These are phyloP conservation scores for Fusarium sp. DNA, from an alignment of 2,329 filamentous ascomycete genomes.

Conservation along the genomic window DNA sequence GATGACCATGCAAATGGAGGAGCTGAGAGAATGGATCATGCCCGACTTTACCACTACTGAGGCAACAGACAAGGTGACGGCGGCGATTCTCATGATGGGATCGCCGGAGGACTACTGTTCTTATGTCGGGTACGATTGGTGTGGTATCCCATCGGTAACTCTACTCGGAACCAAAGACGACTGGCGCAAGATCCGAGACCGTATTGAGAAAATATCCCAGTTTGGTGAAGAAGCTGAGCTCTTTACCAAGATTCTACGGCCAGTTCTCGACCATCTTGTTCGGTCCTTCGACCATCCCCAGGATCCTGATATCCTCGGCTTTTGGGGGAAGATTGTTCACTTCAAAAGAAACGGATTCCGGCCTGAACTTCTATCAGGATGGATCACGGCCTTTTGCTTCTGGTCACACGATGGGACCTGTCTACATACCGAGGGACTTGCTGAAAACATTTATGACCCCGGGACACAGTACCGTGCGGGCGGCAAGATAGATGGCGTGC, in stretches of 20 bases:
- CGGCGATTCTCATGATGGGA: constrained; percentile 62
- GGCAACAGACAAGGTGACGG: constrained; percentile 53
- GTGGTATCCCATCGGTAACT: constrained; percentile 64
- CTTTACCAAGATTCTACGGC: constrained; percentile 49
- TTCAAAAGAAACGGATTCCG: background rate
- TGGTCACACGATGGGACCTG: constrained; percentile 9
- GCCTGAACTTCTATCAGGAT: constrained; percentile 11
- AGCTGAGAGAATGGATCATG: constrained; percentile 48
- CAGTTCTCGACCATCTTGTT: constrained; percentile 53
- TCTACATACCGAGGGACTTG: background rate
- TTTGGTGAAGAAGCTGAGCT: constrained; percentile 49
- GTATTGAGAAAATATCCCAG: constrained; percentile 50
- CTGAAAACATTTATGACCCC: background rate
- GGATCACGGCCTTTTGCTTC: constrained; percentile 32
- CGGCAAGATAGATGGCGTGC: background rate
- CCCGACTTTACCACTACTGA: constrained; percentile 64
- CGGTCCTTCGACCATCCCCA: constrained; percentile 47
- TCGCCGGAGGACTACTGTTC: constrained; percentile 61
- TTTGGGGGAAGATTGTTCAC: constrained; percentile 49
- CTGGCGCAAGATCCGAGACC: constrained; percentile 50
- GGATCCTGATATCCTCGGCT: constrained; percentile 41
- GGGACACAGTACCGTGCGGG: background rate
- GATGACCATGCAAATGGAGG: background rate
- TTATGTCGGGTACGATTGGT: constrained; percentile 45
- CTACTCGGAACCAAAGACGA: constrained; percentile 59